These are phyloP conservation scores for Schoenoplectus tabernaemontani DNA, from an alignment of 202 grass and related monocot genomes.

Conservation along the genomic window DNA sequence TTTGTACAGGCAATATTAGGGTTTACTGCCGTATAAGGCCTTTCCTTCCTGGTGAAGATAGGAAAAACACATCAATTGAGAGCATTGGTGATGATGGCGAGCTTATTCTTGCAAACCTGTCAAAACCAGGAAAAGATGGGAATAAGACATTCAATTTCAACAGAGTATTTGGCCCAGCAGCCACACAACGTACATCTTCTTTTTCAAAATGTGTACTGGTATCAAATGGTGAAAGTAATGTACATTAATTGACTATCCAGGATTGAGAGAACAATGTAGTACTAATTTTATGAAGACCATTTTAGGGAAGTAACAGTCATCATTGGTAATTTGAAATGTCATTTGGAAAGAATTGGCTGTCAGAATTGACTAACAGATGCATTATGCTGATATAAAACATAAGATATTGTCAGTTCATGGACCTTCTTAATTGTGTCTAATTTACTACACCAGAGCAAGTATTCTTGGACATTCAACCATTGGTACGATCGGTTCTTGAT, in stretches of 20 bases:
- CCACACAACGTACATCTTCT: conserved; percentile 52
- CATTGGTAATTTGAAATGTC: too few relatives aligned
- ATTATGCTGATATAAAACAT: neutral
- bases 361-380: neutral
- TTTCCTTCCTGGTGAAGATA: conserved; percentile 58
- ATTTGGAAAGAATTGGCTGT: too few relatives aligned
- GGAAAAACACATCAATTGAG: conserved; percentile 47
- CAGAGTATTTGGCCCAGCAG: conserved; percentile 63
- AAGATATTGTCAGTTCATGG: conserved; percentile 1
- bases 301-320: too few relatives aligned
- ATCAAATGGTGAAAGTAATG: too few relatives aligned
- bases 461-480: conserved; percentile 69
- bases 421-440: conserved; percentile 8
- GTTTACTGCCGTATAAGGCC: conserved; percentile 81
- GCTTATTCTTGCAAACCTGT: conserved; percentile 64
- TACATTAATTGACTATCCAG: too few relatives aligned
- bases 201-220: conserved; percentile 7
- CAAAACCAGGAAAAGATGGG: conserved; percentile 65
- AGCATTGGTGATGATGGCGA: conserved; percentile 69
- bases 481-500: conserved; percentile 87
- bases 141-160: conserved; percentile 82
- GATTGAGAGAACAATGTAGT: too few relatives aligned
- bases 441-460: conserved; percentile 48
- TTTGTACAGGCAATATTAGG: conserved; percentile 70
- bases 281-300: too few relatives aligned